phyloP scores from a whole-genome alignment of 352 stramenopile species.

The Phytophthora colocasiae region DNA sequence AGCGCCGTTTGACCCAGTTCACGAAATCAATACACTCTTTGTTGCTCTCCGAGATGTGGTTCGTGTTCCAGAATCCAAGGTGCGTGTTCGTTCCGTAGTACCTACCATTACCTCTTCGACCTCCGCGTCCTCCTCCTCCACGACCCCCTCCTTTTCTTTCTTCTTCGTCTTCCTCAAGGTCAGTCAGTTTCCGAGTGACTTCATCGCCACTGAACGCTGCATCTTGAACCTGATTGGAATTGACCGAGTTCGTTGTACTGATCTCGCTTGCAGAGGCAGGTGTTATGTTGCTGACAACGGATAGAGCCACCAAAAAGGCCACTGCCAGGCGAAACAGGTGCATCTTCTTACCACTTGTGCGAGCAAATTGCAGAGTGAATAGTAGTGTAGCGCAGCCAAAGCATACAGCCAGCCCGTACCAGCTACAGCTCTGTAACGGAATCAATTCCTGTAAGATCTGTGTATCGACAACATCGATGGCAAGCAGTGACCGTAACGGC shows the following conservation, averaged over 20 bases:
- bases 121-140: not conserved
- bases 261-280: not conserved
- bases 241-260: not conserved
- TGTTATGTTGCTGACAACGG: not conserved
- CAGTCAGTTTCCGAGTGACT: not conserved
- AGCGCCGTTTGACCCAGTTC: slow-evolving; percentile 1
- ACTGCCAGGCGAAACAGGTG: too few species aligned
- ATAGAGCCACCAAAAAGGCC: too few species aligned
- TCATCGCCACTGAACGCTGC: not conserved
- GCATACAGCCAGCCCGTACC: too few species aligned
- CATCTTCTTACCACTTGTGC: too few species aligned
- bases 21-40: not conserved
- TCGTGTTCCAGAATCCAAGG: too few species aligned
- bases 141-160: not conserved
- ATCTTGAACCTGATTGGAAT: not conserved
- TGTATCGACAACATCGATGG: too few species aligned
- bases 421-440: too few species aligned
- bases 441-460: too few species aligned
- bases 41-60: not conserved
- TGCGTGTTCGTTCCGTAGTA: too few species aligned
- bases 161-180: not conserved
- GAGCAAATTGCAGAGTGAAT: too few species aligned
- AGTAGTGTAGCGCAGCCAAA: too few species aligned
- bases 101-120: not conserved
- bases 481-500: too few species aligned